A percentile compares a stretch with the other conserved stretches of the same genome.
These are phyloP conservation scores for Luzula sylvatica DNA, from an alignment of 176 grass and related monocot species.

Conservation along the genomic window DNA sequence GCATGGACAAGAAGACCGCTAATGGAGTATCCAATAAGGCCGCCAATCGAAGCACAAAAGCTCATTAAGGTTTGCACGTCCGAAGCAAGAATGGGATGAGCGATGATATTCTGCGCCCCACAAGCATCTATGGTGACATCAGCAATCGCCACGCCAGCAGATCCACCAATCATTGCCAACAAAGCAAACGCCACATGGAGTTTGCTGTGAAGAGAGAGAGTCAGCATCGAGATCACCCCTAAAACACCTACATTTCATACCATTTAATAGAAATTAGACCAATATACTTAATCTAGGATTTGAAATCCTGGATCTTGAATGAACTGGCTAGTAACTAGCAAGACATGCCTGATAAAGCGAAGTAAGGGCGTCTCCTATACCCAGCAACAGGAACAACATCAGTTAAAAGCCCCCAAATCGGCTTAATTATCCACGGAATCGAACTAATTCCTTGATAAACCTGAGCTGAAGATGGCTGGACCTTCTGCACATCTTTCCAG, in stretches of 20 bases:
- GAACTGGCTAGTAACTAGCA: no score
- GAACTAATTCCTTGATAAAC: constrained; percentile 70
- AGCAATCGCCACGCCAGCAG: constrained; percentile 55
- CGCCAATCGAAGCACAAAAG: constrained; percentile 62
- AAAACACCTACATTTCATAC: constrained; percentile 47
- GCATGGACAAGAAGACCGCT: constrained; percentile 79
- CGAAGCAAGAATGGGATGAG: constrained; percentile 47
- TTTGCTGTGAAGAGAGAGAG: constrained; percentile 57
- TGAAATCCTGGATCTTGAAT: no score
- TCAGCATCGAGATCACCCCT: constrained; percentile 69
- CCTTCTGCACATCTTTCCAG: constrained; percentile 93
- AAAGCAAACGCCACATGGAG: constrained; percentile 50
- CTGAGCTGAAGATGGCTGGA: constrained; percentile 84
- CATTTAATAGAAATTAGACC: background rate
- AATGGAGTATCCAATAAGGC: constrained; percentile 78
- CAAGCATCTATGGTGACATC: constrained; percentile 88
- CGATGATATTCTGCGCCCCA: constrained; percentile 62
- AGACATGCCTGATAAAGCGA: constrained; percentile 55
- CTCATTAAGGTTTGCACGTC: constrained; percentile 79
- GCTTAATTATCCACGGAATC: constrained; percentile 90
- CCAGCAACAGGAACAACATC: constrained; percentile 80
- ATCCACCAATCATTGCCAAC: constrained; percentile 48
- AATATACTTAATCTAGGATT: no score
- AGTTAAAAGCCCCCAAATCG: constrained; percentile 76
- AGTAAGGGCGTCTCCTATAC: constrained; percentile 70